Base-by-base conservation (phyloP, 2,329 filamentous ascomycete genomes). In the Exophiala mesophila region DNA sequence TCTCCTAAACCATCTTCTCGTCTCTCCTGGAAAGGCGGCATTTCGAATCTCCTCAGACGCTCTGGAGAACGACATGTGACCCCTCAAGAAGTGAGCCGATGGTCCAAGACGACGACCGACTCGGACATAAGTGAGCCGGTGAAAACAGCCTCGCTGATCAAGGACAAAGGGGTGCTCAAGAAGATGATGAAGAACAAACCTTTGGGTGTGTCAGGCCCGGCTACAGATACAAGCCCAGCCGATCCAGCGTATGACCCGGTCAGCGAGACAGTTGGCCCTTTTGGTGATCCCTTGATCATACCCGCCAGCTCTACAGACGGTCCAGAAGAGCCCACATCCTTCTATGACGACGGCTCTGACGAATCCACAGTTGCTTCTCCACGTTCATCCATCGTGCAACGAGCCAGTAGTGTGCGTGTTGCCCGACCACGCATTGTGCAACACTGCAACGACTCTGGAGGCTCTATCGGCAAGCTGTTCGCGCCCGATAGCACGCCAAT, bases 361-460 rank as follows among this genome's bases (percentile, higher is more conserved):
- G 38, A 46, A 26, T 49, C 45, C 3, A 39, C 38, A 33, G 40
- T 47, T 23, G 47, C 39, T 5, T 48, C 49, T 23, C 39, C 37
- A 15, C 39, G 30, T 9, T 39, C 39, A 19, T 48, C 50, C 5
- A 23, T 53, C n/a, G 30, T 56, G 6, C 45, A 53, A 13, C 47
- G 53, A 24, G 54, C 54, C 23, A 56, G 50, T 45, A 55, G 53
- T 37, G 53, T 53, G 8, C 51, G 53, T 13, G 51, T 53, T n/a
- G 31, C 30, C 26, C 47, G 39, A 21, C 53, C 54, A 6, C 42
- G 45, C 5, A 44, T 54, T 33, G 45, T 57, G 13, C 49, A 49
- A 31, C 43, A 54, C n/a, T 45, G 42, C 36, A 51, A 51, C 29
- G 35, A 30, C 20, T 48, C 48, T 1, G 42, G 41, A 9, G 41